Evolutionary conservation across 2,329 filamentous ascomycete species (phyloP), one percentile per base, ranked within the genome.

Genomic region (Aspergillus sp.): DNA sequence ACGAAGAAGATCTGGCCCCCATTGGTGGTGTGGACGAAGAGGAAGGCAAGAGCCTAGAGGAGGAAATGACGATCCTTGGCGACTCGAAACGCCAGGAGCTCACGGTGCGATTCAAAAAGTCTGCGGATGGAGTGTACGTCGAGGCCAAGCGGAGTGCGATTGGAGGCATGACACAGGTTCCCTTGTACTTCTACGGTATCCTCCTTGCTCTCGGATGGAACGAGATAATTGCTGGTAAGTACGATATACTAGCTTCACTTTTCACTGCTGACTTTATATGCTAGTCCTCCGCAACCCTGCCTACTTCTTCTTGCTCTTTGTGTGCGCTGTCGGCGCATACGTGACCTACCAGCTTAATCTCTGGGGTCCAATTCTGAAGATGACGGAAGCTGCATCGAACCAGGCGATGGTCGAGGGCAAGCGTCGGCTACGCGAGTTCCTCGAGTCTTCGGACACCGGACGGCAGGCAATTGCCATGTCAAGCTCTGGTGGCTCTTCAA

Each of bases 81-180:
- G 93, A 98, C 76, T 84, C 87, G 63, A 96, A 97, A 78, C 86
- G 90, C 59, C 90, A 96, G 71, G 93, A 99, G 72, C 84, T 99
- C 27, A 91, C 92, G 9, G 89, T 96, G 14, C 85, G 95, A 55
- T 99, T 99, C 84, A 98, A 97, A 83, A 98, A 98, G 83, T 95
- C 91, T 37, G 95, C 95, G 1, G 95, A 99, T 72, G 95, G 93
- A 7, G 93, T 99, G 4, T 99, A 96, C 68, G 93, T 99, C 43
- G 95, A 99, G 79, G 95, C 95, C 50, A 99, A 99, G 83, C 87
- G 95, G 58, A 93, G 93, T 72, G 95, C 95, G 43, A 96, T 99
- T 71, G 95, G 95, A 55, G 93, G 93, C 57, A 90, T 99, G 67
- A 90, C 93, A 4, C 93, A 97, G 75, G 87, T 99, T 50, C 95